Base-by-base conservation (phyloP, 1,284 basidiomycete species). In the Leccinum laetum region DNA sequence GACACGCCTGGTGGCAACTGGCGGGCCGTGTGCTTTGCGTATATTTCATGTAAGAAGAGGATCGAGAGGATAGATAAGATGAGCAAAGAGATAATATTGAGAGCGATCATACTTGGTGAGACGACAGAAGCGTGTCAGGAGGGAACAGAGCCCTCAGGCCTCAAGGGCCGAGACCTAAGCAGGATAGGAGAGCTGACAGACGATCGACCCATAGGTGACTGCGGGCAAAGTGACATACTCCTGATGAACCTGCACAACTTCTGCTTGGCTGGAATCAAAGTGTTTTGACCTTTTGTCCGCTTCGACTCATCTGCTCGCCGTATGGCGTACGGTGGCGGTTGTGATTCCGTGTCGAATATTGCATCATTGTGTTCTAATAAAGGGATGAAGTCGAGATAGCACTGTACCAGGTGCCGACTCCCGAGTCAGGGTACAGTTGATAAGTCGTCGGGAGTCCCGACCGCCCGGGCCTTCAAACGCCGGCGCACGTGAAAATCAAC, bases 1-100 rank as follows among this genome's bases (percentile, higher is more conserved):
- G 60, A 61, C 26, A 70, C 10, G 4, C 70, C 70, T 7, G 70
- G 69, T 11, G 70, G 70, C 2, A 71, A 59, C 18, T 32, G 61
- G 13, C 64, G 46, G 8, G 16, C 41, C 9, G 41, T 44, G 41
- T 44, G 9, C 5, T 44, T 44, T 44, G 41, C 16, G 13, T 44
- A n/a, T 4, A 44, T n/a, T 5, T 44, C 41, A 44, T n/a, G 37
- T 39, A 39, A 39, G 37, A 37, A 37, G 37, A 39, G 37, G 13
- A 39, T 39, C 37, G 37, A 39, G 5, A 39, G 37, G 37, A 39
- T 14, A 14, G 0, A 39, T 39, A 39, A 2, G 37, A 14, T 39
- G 13, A 44, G 16, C 41, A 44, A 44, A 8, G 9, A 44, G 9
- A 46, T n/a, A 10, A n/a, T 46, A 46, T 46, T 46, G n/a, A 44